These are phyloP conservation scores for Pythium oligandrum DNA, from an alignment of 352 stramenopile genomes.

Conservation along the genomic window DNA sequence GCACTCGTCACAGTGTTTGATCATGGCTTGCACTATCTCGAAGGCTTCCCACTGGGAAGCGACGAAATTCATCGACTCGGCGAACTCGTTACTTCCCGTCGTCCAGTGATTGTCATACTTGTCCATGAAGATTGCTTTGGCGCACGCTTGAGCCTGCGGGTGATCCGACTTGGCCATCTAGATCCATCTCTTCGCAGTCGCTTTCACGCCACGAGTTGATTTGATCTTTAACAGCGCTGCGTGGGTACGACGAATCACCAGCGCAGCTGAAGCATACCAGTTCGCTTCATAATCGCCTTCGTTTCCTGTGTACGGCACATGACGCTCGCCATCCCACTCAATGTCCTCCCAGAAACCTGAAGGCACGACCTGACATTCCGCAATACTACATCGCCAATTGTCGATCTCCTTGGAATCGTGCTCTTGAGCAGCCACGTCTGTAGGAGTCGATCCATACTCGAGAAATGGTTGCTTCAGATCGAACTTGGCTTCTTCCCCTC, in stretches of 20 bases:
- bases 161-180: constrained; percentile 10
- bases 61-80: no score
- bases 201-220: constrained; percentile 6
- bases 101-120: background rate
- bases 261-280: constrained; percentile 14
- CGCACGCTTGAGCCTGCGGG: constrained; percentile 6
- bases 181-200: constrained; percentile 14
- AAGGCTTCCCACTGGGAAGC: no score
- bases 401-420: background rate
- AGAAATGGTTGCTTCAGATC: background rate
- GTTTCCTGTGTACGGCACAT: constrained; percentile 12
- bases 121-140: constrained; percentile 3
- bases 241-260: constrained; percentile 10
- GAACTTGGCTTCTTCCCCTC: background rate
- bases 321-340: constrained; percentile 3
- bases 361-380: no score
- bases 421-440: background rate
- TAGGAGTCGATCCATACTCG: no score
- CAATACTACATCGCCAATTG: no score
- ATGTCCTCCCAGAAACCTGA: constrained; percentile 14
- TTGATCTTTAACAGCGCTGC: constrained; percentile 8
- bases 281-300: constrained; percentile 4
- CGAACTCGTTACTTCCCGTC: no score
- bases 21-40: no score
- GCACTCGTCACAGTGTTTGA: no score